Evolutionary conservation across 1,284 basidiomycete genomes (phyloP).

Genomic region (Leccinum ponderosum): DNA sequence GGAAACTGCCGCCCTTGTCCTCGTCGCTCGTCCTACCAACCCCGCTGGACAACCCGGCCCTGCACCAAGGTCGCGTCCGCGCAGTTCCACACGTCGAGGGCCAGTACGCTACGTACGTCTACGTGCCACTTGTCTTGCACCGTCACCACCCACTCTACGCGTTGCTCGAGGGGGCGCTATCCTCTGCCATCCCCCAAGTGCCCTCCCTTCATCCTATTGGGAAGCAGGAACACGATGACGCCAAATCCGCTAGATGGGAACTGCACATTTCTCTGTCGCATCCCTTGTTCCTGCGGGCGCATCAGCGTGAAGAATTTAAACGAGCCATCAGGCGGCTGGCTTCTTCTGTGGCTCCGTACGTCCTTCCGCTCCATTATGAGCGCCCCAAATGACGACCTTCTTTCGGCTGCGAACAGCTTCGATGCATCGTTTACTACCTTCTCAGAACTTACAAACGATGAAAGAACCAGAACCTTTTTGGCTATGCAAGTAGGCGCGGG

Average conservation of each 20-base stretch:
- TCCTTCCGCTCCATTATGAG: slow-evolving; percentile 16
- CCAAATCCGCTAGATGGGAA: slow-evolving; percentile 31
- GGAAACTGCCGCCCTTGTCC: slow-evolving; percentile 63
- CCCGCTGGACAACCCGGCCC: slow-evolving; percentile 63
- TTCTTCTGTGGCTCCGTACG: slow-evolving; percentile 48
- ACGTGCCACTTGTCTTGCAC: slow-evolving; percentile 56
- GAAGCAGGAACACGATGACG: slow-evolving; percentile 11
- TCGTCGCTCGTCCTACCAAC: slow-evolving; percentile 43
- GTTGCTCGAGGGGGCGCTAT: slow-evolving; percentile 51
- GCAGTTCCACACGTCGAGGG: slow-evolving; percentile 75
- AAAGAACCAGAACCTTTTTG: slow-evolving; percentile 73
- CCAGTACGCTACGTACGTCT: slow-evolving; percentile 76
- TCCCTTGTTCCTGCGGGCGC: slow-evolving; percentile 72
- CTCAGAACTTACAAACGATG: slow-evolving; percentile 74
- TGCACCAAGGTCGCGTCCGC: slow-evolving; percentile 80
- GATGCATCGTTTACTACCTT: slow-evolving; percentile 68
- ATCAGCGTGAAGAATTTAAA: slow-evolving; percentile 72
- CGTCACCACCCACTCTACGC: slow-evolving; percentile 42
- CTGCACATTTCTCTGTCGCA: slow-evolving; percentile 77
- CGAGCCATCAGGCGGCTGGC: slow-evolving; percentile 53
- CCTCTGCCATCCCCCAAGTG: slow-evolving; percentile 42
- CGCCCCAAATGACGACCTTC: slow-evolving; percentile 10
- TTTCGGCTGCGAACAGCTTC: slow-evolving; percentile 51
- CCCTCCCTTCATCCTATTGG: slow-evolving; percentile 51
- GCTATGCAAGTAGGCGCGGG: slow-evolving; percentile 77